These are phyloP conservation scores for Apiospora pterosperma DNA, from an alignment of 2,329 filamentous ascomycete genomes.

Conservation along the genomic window DNA sequence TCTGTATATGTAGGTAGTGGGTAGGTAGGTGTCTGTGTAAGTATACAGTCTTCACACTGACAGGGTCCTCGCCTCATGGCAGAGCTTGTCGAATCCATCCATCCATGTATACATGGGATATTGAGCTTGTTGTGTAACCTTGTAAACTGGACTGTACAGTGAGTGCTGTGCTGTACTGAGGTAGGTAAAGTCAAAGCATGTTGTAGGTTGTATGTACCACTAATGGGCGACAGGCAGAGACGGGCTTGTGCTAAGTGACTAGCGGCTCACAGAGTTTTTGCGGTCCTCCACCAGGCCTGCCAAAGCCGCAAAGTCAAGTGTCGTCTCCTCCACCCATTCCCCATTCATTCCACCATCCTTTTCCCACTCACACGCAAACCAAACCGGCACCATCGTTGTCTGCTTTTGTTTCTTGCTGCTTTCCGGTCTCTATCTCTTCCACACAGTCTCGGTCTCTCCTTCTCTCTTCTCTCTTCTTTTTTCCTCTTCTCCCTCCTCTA, in stretches of 20 bases:
- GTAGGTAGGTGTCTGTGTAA: neutral
- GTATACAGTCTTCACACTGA: neutral
- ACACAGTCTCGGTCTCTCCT: slow-evolving; percentile 18
- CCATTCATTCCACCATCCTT: slow-evolving; percentile 20
- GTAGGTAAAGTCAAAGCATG: too few relatives aligned
- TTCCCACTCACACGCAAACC: slow-evolving; percentile 29
- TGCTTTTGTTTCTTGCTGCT: slow-evolving; percentile 24
- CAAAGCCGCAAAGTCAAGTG: slow-evolving; percentile 6
- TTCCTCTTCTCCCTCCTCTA: slow-evolving; percentile 22
- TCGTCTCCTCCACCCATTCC: slow-evolving; percentile 21
- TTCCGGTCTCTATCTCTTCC: slow-evolving; percentile 27
- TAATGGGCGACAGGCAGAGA: neutral
- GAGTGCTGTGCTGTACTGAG: neutral
- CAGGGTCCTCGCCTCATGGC: too few relatives aligned
- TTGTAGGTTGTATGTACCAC: too few relatives aligned
- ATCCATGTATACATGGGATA: too few relatives aligned
- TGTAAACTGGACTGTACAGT: neutral
- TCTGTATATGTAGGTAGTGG: neutral
- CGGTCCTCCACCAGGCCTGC: slow-evolving; percentile 10
- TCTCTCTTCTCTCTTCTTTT: slow-evolving; percentile 38
- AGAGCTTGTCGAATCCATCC: too few relatives aligned
- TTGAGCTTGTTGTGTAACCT: neutral
- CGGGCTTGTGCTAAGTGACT: slow-evolving; percentile 4
- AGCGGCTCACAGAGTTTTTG: slow-evolving; percentile 16
- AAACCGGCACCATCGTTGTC: slow-evolving; percentile 32